These are phyloP conservation scores for Podila verticillata DNA, from an alignment of 192 early-diverging fungal genomes.

Conservation along the genomic window DNA sequence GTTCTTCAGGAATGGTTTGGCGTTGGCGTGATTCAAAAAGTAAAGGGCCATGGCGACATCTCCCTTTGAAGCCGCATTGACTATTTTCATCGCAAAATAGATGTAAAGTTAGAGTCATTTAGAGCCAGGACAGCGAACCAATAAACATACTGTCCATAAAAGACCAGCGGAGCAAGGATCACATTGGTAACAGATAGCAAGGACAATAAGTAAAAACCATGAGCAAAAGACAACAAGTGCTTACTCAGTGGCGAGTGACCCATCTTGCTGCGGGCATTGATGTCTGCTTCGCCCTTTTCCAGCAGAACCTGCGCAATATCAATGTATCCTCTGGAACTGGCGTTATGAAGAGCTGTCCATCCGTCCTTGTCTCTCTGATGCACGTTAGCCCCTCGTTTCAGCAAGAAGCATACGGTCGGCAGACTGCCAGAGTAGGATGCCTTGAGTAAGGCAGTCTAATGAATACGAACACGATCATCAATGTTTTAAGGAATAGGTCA, in stretches of 20 bases:
- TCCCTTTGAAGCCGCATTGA: slow-evolving; percentile 79
- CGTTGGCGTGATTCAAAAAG: slow-evolving; percentile 65
- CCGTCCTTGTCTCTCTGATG: slow-evolving; percentile 77
- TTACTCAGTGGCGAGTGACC: slow-evolving; percentile 80
- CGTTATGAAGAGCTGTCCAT: slow-evolving; percentile 87
- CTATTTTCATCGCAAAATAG: slow-evolving; percentile 49
- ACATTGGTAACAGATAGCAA: no score
- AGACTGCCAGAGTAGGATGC: slow-evolving; percentile 75
- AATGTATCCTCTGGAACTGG: slow-evolving; percentile 68
- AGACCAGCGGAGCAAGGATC: not conserved
- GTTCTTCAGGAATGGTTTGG: slow-evolving; percentile 73
- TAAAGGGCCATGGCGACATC: slow-evolving; percentile 70
- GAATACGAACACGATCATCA: no score
- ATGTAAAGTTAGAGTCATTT: not conserved
- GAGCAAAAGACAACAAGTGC: no score
- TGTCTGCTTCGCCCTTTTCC: slow-evolving; percentile 63
- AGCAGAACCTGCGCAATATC: slow-evolving; percentile 66
- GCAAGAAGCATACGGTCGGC: slow-evolving; percentile 65
- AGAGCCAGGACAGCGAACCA: not conserved
- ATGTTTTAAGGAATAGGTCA: no score
- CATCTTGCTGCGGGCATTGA: slow-evolving; percentile 69
- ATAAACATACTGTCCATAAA: not conserved
- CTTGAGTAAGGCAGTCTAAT: slow-evolving; percentile 77
- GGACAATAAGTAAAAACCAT: no score
- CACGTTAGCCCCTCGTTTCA: slow-evolving; percentile 68